Base-by-base conservation (phyloP, 2,329 filamentous ascomycete species). In the Cytospora mali region DNA sequence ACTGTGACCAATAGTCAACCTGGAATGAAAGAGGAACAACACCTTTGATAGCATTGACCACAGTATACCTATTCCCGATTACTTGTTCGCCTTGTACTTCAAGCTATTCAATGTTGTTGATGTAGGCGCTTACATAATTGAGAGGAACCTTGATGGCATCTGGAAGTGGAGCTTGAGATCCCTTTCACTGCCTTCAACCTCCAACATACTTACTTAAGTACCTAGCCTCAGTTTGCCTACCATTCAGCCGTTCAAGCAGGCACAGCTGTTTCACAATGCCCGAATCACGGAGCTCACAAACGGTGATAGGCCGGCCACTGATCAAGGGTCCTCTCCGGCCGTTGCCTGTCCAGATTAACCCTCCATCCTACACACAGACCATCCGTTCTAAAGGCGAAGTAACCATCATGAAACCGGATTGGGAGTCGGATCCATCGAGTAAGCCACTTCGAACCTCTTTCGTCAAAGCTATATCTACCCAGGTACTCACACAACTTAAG, bases 321-420 rank as follows among this genome's bases (percentile, higher is more conserved):
- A 25, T 66, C 42, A 61, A 56, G 16, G 61, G 58, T 25, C 31
- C 58, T 42, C 58, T 66, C 16, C 54, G 62, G 21, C 35, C 58
- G 31, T 53, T 55, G 23, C 7, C 39, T 11, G 6, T 18, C 13
- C 42, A 33, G 18, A 39, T 58, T 10, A 28, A 42, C 6, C 61
- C 52, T 10, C 9, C 48, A 4, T 65, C 64, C 1, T 61, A 64
- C 27, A 55, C 61, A 27, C 61, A 63, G 53, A 16, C 57, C 16
- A n/a, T 31, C 14, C 33, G 42, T 21, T 48, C 28, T 29, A 35
- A 25, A 11, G 42, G 42, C 29, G 63, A 65, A 27, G 56, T 63
- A 23, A 58, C 51, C 33, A 33, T 65, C 39, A 49, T 56, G 50
- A 58, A 55, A 46, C 57, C 54, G 14, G 58, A 50, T 31, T 50